Evolutionary conservation across 805 yeast species (phyloP), one percentile per base, ranked within the genome.

Genomic region (Wickerhamomyces silvicola): DNA sequence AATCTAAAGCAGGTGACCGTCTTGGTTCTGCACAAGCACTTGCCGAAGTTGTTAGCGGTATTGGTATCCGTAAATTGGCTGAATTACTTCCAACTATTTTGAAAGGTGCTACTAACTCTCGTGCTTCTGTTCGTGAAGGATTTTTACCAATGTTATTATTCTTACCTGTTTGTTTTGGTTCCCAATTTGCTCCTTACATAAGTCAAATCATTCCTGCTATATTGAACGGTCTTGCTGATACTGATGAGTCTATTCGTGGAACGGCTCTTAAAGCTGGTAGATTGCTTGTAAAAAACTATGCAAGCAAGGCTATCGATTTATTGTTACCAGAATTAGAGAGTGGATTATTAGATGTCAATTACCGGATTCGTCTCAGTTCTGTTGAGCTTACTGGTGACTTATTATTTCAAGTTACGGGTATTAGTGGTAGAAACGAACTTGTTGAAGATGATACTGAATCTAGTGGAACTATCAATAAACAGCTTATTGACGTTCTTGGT

Each of bases 21-120:
- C 71, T 92, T 38, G 99, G 99, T 37, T 82, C 95, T 31, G 98
- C 97, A 0, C 98, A 92, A 64, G 97, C 95, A 2, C 70, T 92
- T 35, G 75, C 96, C 12, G 99, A 92, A 60, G 95, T 92, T 41
- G 73, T 87, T 34, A 79, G 85, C 48, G 98, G 98, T 42, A 70
- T 92, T 33, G 98, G 99, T 46, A 59, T 86, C 29, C 59, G 75
- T 41, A 87, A 87, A 50, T 70, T 92, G 53, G 98, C 92, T 45
- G 97, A 87, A 51, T 59, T 88, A 50, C 62, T 92, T 38, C 98
- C 99, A 22, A 58, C 67, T 1, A 81, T 92, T 40, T 68, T 92
- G 47, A 60, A 73, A 6, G 80, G 80, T 50, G 84, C 95, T 16
- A 66, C 75, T 9, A 72, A 76, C 25, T 51, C 77, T n/a, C 73